Evolutionary conservation across 352 stramenopile species (phyloP).

Genomic region (Phytopythium boreale): DNA sequence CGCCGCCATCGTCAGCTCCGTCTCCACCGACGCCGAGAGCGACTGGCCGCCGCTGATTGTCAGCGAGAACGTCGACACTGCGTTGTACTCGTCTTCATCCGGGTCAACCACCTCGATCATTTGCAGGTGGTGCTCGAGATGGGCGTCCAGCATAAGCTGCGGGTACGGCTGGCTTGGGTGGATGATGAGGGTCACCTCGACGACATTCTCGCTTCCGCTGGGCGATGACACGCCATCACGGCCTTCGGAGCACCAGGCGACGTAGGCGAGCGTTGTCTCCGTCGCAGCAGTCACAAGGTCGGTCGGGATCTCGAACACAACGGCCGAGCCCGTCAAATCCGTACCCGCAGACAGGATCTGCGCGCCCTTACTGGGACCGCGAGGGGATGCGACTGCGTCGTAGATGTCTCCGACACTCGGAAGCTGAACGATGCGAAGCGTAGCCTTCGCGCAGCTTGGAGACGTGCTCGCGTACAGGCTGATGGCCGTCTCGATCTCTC

Average conservation of each 20-base stretch:
- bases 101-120: constrained; percentile 19
- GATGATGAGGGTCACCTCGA: constrained; percentile 6
- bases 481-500: constrained; percentile 3
- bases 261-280: constrained; percentile 13
- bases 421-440: constrained; percentile 10
- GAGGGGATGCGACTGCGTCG: background rate
- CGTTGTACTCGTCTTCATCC: constrained; percentile 34
- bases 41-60: constrained; percentile 11
- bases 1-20: constrained; percentile 3
- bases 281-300: background rate
- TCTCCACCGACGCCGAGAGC: constrained; percentile 9
- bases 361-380: background rate
- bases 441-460: constrained; percentile 1
- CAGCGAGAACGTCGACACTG: constrained; percentile 16
- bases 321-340: constrained; percentile 2
- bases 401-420: constrained; percentile 1
- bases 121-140: constrained; percentile 18
- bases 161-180: constrained; percentile 12
- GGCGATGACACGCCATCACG: background rate
- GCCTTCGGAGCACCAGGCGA: constrained; percentile 1
- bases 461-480: constrained; percentile 2
- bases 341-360: background rate
- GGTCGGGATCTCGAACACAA: constrained; percentile 11
- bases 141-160: constrained; percentile 18
- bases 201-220: background rate